Percentiles rank a stretch among this genome's conserved stretches.
These are phyloP conservation scores for Cytospora piceae DNA, from an alignment of 2,329 filamentous ascomycete species.

Conservation along the genomic window DNA sequence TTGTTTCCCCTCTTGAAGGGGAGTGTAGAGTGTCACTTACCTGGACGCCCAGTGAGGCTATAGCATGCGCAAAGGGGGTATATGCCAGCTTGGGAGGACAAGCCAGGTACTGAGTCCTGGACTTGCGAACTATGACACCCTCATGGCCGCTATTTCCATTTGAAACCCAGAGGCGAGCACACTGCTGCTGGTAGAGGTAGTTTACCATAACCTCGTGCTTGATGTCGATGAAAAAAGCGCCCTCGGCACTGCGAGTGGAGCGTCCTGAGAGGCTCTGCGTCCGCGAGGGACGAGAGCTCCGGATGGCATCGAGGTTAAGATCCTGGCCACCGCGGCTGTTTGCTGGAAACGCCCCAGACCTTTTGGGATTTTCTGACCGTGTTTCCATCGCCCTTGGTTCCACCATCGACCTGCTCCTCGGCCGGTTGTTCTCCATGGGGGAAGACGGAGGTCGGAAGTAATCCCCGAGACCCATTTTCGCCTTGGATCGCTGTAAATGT, in stretches of 20 bases:
- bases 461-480: neutral
- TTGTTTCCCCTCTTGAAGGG: neutral
- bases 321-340: conserved; percentile 42
- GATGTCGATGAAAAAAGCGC: conserved; percentile 68
- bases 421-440: neutral
- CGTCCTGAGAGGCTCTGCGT: conserved; percentile 55
- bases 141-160: conserved; percentile 70
- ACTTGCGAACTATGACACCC: conserved; percentile 73
- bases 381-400: neutral
- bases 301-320: conserved; percentile 48
- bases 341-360: conserved; percentile 28
- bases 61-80: conserved; percentile 67
- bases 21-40: conserved; percentile 46
- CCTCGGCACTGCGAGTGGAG: conserved; percentile 46
- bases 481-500: neutral
- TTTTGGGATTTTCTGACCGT: neutral
- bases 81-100: conserved; percentile 68
- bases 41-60: conserved; percentile 71
- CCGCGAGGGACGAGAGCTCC: conserved; percentile 46
- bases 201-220: conserved; percentile 85
- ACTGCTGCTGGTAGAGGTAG: conserved; percentile 81
- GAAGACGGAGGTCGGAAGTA: neutral
- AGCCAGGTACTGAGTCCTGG: conserved; percentile 70
- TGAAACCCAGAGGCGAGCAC: conserved; percentile 72
- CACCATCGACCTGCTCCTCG: neutral